A percentile compares a stretch with the other conserved stretches of the same genome.
Evolutionary conservation across 2,329 filamentous ascomycete species (phyloP).

Genomic region (Verticillium longisporum): DNA sequence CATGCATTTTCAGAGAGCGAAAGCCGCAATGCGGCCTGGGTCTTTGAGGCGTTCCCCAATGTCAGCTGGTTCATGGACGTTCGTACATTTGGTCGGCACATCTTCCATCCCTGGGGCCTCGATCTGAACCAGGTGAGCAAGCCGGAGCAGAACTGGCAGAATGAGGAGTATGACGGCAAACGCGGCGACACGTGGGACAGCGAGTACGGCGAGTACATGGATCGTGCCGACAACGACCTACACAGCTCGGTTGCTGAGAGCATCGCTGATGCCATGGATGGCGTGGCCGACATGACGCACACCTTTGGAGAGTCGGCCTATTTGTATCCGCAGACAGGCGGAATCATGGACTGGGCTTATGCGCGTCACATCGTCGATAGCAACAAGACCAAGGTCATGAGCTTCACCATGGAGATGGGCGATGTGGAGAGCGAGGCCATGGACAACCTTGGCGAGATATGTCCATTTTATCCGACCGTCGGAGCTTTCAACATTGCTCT

Average conservation of each 20-base stretch:
- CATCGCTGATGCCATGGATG: slow-evolving; percentile 29
- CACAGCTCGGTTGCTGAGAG: slow-evolving; percentile 21
- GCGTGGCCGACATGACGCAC: slow-evolving; percentile 26
- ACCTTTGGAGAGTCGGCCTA: slow-evolving; percentile 25
- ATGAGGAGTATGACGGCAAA: slow-evolving; percentile 31
- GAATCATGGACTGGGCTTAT: slow-evolving; percentile 38
- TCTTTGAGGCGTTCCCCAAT: slow-evolving; percentile 38
- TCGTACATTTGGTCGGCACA: slow-evolving; percentile 43
- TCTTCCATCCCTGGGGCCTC: slow-evolving; percentile 51
- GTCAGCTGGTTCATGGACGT: slow-evolving; percentile 52
- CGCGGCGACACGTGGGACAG: slow-evolving; percentile 35
- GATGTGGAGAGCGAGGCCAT: slow-evolving; percentile 17
- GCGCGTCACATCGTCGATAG: slow-evolving; percentile 30
- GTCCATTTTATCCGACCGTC: slow-evolving; percentile 36
- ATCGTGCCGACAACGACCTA: slow-evolving; percentile 20
- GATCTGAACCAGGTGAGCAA: slow-evolving; percentile 40
- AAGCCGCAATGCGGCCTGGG: slow-evolving; percentile 44
- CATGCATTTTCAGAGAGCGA: slow-evolving; percentile 48
- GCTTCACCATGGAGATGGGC: slow-evolving; percentile 41
- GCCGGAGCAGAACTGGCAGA: slow-evolving; percentile 42
- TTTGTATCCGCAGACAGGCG: slow-evolving; percentile 37
- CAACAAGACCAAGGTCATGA: slow-evolving; percentile 28
- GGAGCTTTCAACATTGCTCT: slow-evolving; percentile 33
- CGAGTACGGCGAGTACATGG: slow-evolving; percentile 37
- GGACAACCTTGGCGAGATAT: neutral